These are phyloP conservation scores for Xylaria sp. DNA, from an alignment of 2,329 filamentous ascomycete species.

Conservation along the genomic window DNA sequence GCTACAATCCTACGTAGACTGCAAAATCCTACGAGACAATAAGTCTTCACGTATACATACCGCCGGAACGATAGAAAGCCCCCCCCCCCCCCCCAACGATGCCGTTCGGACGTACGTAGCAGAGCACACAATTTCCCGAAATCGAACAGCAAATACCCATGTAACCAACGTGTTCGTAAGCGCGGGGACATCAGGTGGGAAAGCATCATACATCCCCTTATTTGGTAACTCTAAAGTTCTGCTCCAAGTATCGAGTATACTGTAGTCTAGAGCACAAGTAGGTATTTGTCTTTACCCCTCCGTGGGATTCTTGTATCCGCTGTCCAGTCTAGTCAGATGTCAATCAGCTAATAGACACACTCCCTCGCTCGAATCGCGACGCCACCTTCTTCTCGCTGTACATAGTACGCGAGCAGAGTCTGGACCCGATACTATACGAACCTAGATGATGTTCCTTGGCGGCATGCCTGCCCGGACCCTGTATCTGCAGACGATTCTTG, in stretches of 20 bases:
- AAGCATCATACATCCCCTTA: not conserved
- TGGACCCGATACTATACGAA: not conserved
- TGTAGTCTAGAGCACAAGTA: not conserved
- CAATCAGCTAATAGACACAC: conserved; percentile 1
- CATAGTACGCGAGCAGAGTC: not conserved
- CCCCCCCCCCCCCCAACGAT: too few relatives aligned
- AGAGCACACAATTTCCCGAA: too few relatives aligned
- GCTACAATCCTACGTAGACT: not conserved
- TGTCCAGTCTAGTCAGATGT: not conserved
- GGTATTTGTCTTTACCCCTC: not conserved
- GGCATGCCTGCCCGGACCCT: not conserved
- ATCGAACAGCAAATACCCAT: too few relatives aligned
- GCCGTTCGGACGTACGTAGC: too few relatives aligned
- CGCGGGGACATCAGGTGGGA: not conserved
- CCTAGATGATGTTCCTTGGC: not conserved
- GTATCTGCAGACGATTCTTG: not conserved
- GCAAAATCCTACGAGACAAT: too few relatives aligned
- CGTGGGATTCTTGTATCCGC: not conserved
- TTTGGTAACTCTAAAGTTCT: not conserved
- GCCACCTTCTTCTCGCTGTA: not conserved
- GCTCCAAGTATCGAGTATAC: not conserved
- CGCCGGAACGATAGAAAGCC: too few relatives aligned
- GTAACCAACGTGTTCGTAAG: not conserved
- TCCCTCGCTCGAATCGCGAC: not conserved
- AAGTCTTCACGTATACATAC: too few relatives aligned